Conservation (phyloP, 495 filamentous ascomycete genomes). For the Immersiella caudata region DNA sequence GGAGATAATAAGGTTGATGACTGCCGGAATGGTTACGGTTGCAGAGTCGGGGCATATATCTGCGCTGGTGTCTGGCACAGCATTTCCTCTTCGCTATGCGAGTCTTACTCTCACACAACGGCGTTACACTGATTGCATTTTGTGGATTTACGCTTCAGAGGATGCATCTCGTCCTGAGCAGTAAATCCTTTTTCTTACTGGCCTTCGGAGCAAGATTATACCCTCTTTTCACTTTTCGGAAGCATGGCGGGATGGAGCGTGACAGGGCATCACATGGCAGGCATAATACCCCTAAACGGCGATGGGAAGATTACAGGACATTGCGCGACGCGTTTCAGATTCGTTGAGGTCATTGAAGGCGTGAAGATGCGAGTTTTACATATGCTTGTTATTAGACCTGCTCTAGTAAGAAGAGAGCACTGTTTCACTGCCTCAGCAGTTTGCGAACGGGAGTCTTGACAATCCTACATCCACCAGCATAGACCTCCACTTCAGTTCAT, state of each 20-base stretch:
- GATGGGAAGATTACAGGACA: not conserved
- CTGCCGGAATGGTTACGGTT: not conserved
- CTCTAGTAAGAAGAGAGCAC: constrained; percentile 5
- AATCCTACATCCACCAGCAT: not conserved
- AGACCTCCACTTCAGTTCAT: constrained; percentile 36
- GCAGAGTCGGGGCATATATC: not conserved
- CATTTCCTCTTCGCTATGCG: not conserved
- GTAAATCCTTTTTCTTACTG: not conserved
- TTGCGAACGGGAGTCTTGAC: not conserved
- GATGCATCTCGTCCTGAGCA: not conserved
- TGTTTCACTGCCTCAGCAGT: too few relatives aligned
- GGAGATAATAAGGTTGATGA: constrained; percentile 4
- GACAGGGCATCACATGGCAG: not conserved
- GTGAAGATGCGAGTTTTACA: not conserved
- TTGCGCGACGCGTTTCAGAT: not conserved
- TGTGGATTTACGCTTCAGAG: not conserved
- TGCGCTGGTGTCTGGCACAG: not conserved
- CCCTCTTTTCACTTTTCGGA: not conserved
- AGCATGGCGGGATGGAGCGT: not conserved
- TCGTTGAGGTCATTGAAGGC: not conserved
- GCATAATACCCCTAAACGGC: not conserved
- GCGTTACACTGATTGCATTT: not conserved
- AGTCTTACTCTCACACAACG: not conserved
- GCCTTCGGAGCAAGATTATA: not conserved
- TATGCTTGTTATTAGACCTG: constrained; percentile 5